Conservation (phyloP, 208 protist genomes). For the Porcisia hertigi region DNA sequence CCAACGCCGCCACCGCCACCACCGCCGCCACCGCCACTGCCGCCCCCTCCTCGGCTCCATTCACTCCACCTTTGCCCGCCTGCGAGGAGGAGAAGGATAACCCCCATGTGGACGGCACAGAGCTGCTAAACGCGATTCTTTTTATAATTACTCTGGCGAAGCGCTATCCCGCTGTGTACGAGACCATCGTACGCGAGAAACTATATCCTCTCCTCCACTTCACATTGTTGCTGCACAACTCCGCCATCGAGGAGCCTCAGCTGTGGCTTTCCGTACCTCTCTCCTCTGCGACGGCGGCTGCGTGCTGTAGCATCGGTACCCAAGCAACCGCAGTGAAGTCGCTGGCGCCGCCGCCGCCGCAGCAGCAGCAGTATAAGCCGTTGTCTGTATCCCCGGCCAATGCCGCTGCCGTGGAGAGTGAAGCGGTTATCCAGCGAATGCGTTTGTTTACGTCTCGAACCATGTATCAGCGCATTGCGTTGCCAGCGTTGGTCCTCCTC, state of each 20-base stretch:
- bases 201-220: slow-evolving; percentile 58
- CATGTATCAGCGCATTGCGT: slow-evolving; percentile 45
- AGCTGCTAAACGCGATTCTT: slow-evolving; percentile 50
- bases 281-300: slow-evolving; percentile 17
- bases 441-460: slow-evolving; percentile 23
- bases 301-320: not conserved
- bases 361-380: not conserved
- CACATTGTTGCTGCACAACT: slow-evolving; percentile 30
- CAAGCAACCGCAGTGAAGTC: not conserved
- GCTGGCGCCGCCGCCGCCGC: not conserved
- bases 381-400: not conserved
- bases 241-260: slow-evolving; percentile 23
- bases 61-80: not conserved
- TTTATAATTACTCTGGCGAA: slow-evolving; percentile 48
- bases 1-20: not conserved
- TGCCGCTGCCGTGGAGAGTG: not conserved
- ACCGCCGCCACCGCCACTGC: not conserved
- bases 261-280: slow-evolving; percentile 16
- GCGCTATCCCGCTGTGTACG: slow-evolving; percentile 41
- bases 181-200: slow-evolving; percentile 37
- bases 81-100: slow-evolving; percentile 22
- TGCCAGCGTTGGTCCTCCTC: slow-evolving; percentile 60
- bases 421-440: slow-evolving; percentile 11
- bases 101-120: slow-evolving; percentile 24
- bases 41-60: not conserved